Base-by-base conservation (phyloP, 169 alveolate species). In the Plasmodium vinckei region DNA sequence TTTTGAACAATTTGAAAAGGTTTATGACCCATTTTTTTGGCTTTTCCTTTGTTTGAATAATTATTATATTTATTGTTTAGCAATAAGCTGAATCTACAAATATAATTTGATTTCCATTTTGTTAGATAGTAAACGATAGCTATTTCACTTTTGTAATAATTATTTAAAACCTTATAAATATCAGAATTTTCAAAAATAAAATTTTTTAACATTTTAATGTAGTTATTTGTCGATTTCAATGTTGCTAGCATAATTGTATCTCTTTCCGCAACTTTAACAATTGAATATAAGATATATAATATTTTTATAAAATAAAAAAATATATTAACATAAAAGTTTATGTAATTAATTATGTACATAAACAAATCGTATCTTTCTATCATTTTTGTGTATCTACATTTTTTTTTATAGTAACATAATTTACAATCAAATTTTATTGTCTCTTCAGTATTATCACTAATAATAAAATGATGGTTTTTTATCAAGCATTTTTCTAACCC, bases 171-270 rank as follows among this genome's bases (percentile, higher is more conserved):
- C 7, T 82, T 82, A 49, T 82, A 82, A 4, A 82, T 19, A 65
- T 82, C 19, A 0, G 90, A 82, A 59, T 82, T 82, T 10, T 67
- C n/a, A 21, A 82, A 67, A 23, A 82, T 82, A 71, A 53, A 51
- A 82, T 82, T 82, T 60, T 68, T 82, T 47, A 82, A 54, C 12
- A 59, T 47, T 49, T 82, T 82, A 42, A 82, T 67, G 15, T 82
- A 82, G 5, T 67, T 47, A 70, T 82, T 82, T 54, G 53, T 82
- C 2, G 82, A 19, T 5, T 82, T 82, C 2, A 82, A 25, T 1
- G 84, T 82, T 60, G 67, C 44, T 6, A 54, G 5, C 79, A 82
- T 44, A 3, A 82, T 60, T 9, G 90, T 53, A 27, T 82, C 68
- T 6, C 90, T 54, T 49, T 67, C 57, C 2, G 90, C 84, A 9